These are phyloP conservation scores for Massospora cicadina DNA, from an alignment of 371 early-diverging fungal species.

Conservation along the genomic window DNA sequence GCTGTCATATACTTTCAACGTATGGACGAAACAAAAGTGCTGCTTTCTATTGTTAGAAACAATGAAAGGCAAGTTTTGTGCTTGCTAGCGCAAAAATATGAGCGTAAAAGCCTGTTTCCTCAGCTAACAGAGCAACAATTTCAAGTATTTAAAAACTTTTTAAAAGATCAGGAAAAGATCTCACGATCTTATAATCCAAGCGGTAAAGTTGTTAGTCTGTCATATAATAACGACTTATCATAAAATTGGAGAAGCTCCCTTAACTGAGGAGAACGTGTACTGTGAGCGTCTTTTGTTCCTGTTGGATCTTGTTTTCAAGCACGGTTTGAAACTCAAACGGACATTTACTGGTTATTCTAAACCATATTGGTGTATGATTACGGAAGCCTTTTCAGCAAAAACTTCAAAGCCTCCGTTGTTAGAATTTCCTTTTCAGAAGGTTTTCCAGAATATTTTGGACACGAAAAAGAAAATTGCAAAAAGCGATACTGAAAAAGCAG, in stretches of 20 bases:
- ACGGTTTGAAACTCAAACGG: constrained; percentile 6
- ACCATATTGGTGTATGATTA: constrained; percentile 4
- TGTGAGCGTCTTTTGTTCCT: background rate
- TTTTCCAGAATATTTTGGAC: background rate
- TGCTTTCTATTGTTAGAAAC: background rate
- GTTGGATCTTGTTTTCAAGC: background rate
- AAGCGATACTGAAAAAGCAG: background rate
- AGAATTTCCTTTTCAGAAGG: background rate
- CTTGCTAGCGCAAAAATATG: background rate
- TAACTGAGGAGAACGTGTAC: background rate
- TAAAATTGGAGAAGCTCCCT: background rate
- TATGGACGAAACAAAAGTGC: background rate
- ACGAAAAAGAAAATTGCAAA: background rate
- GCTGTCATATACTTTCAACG: background rate
- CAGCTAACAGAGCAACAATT: background rate
- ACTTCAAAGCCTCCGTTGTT: background rate
- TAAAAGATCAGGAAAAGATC: background rate
- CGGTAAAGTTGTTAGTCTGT: background rate
- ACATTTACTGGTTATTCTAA: constrained; percentile 1
- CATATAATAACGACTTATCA: background rate
- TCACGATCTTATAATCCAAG: background rate
- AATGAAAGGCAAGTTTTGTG: background rate
- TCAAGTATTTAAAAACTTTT: background rate
- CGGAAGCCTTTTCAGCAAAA: background rate
- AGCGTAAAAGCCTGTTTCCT: background rate